Evolutionary conservation across 768 basidiomycete species (phyloP), one percentile per base, ranked within the genome.

Genomic region (Exsudoporus frostii): DNA sequence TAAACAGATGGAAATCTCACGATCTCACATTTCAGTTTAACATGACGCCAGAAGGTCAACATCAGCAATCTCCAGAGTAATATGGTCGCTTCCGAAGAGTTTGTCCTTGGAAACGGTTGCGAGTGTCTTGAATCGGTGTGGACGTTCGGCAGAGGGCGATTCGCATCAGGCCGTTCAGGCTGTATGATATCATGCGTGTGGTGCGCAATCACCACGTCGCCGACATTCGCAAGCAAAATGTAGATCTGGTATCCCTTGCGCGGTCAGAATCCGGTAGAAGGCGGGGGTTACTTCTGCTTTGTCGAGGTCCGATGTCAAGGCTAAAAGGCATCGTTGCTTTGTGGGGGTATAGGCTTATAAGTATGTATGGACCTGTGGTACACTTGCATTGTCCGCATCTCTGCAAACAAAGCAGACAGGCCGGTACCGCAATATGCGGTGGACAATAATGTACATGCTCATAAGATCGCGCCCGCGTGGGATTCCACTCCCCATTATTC

Each of bases 1-100:
- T 30, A 61, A 59, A 54, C 36, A 49, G 30, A 42, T 25, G 49
- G 29, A 60, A 54, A 34, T 54, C 60, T 61, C 56, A 61, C 60
- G 60, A 63, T 45, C 25, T 50, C 48, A 43, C 24, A 51, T 48
- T 48, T 38, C 47, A 48, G 42, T 42, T 20, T 17, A 41, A 48
- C 25, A 17, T 30, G n/a, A 34, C 36, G 25, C 37, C 22, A 22
- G 17, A 19, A 33, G 4, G 17, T 22, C 43, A 11, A 36, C 46
- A 14, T 13, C 7, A 38, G 22, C 29, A 32, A 10, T 47, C 39
- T 39, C 36, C 14, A n/a, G 29, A 1, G n/a, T 7, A 13, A 24
- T 24, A 32, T 29, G n/a, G 22, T 38, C 30, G 44, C 42, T 30
- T 30, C 44, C n/a, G 36, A 34, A 19, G 25, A 13, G 14, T 9